Evolutionary conservation across 352 stramenopile species (phyloP), one percentile per base, ranked within the genome.

Genomic region (Globisporangium radiosum): DNA sequence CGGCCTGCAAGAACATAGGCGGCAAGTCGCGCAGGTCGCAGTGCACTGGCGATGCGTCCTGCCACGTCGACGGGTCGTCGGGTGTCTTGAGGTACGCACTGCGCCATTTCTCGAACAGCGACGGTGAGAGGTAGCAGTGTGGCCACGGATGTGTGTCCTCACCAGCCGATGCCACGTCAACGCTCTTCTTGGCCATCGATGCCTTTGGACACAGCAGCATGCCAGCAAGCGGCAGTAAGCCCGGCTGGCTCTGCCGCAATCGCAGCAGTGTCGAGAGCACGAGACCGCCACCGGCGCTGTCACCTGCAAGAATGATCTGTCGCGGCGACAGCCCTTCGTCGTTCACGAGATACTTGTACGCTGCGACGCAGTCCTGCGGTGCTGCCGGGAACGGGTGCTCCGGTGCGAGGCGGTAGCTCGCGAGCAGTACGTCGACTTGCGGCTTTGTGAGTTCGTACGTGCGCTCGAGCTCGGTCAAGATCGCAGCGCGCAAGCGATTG

Each of bases 361-460:
- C 74, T 17, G 61, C 47, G n/a, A 78, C 52, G 6, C 62, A 64
- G 56, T 85, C 75, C 14, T 78, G 54, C 2, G 64, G 56, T 40
- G 74, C 68, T 2, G 70, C 54, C 11, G 75, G 75, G 52, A 76
- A 82, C 53, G 63, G 66, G 61, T 72, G 54, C 60, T 78, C 74
- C n/a, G 75, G 75, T 11, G 68, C 56, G 51, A 82, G 82, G 44
- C 64, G 72, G 53, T 82, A 85, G 62, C 81, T 85, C 9, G 69
- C 71, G 19, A 82, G 45, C 33, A 82, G 67, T 17, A 82, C 64
- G 45, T 82, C 66, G 2, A 85, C 69, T 5, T 69, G 55, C 37
- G 72, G 54, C 9, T 65, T 60, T 60, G 15, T 52, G 3, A 59
- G 37, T 68, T 58, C 37, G 25, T 33, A 33, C 38, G 60, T 19